Conservation (phyloP, 75 land plant species). For the Gnetum montanum region DNA sequence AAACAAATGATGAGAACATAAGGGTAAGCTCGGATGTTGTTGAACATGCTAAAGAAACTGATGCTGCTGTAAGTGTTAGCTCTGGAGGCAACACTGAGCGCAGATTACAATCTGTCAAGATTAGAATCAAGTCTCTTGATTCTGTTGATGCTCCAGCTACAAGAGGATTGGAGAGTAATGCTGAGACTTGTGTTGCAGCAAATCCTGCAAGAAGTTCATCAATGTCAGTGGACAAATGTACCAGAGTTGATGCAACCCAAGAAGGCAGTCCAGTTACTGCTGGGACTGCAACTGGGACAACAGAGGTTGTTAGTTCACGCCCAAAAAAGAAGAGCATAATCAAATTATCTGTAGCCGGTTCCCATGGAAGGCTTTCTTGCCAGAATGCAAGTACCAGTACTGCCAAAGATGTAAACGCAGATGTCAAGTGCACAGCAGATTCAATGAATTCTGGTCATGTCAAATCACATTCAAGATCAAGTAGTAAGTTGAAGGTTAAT, state of each 20-base stretch:
- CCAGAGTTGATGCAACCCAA: constrained; percentile 4
- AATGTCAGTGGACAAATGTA: constrained; percentile 52
- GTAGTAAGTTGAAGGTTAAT: constrained; percentile 7
- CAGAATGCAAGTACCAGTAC: constrained; percentile 45
- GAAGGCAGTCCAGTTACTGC: background rate
- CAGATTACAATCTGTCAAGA: constrained; percentile 25
- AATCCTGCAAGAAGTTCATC: constrained; percentile 29
- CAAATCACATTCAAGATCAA: constrained; percentile 8
- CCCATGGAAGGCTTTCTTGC: constrained; percentile 28
- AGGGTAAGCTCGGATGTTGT: background rate
- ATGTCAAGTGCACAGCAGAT: constrained; percentile 70
- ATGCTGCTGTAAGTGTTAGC: constrained; percentile 5
- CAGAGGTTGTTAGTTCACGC: background rate
- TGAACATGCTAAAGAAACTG: constrained; percentile 15
- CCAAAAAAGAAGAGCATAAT: background rate
- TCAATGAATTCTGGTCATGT: constrained; percentile 22
- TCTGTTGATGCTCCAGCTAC: constrained; percentile 27
- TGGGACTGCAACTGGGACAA: background rate
- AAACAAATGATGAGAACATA: constrained; percentile 4
- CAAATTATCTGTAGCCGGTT: constrained; percentile 26
- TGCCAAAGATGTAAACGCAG: constrained; percentile 22
- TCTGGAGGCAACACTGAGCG: constrained; percentile 15
- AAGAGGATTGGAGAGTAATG: too few species aligned
- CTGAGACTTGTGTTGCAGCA: too few species aligned
- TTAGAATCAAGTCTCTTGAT: constrained; percentile 37